Evolutionary conservation across 768 basidiomycete species (phyloP), one percentile per base, ranked within the genome.

Genomic region (Russula emetica): DNA sequence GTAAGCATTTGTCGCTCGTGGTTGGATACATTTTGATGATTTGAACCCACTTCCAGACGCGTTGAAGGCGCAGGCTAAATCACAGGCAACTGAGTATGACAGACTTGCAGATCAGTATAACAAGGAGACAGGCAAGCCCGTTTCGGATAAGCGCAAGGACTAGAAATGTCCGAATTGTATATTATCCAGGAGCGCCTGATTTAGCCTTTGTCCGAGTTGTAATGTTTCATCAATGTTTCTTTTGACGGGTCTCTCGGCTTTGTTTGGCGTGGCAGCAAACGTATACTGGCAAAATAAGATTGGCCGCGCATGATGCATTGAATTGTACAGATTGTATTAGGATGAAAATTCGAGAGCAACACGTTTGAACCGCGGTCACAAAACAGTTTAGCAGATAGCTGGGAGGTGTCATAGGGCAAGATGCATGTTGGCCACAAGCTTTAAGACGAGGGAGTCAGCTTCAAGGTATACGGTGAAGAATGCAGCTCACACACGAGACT

Each of bases 21-120:
- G 5, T 50, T 11, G 49, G 16, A 38, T n/a, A 30, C 16, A 57
- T 28, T 26, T 28, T 47, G 7, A 61, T 36, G 36, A 18, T 11
- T 6, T 61, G 14, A 28, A 42, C 50, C 10, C 32, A 36, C 32
- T 57, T 54, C 34, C 69, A 92, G 91, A 85, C 22, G 88, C 86
- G 22, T 74, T 94, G 60, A 92, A 92, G 79, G 88, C 86, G 75
- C 92, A 94, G 73, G 88, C 90, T 0, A 73, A 78, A 0, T 87
- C 90, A 69, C 90, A 94, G 67, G 86, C 85, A 5, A 79, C 78
- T 26, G 90, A 94, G 71, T 94, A 90, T 70, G 87, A 93, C 76
- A 80, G 92, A 59, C 83, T 95, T 59, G 88, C 91, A 1, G 87
- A 85, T 5, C 83, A 86, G 74, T 85, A 85, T 75, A 92, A 91